A percentile compares a stretch with the other conserved stretches of the same genome.
phyloP scores from a whole-genome alignment of 148 eudicot species.

The Suaeda aralocaspica region DNA sequence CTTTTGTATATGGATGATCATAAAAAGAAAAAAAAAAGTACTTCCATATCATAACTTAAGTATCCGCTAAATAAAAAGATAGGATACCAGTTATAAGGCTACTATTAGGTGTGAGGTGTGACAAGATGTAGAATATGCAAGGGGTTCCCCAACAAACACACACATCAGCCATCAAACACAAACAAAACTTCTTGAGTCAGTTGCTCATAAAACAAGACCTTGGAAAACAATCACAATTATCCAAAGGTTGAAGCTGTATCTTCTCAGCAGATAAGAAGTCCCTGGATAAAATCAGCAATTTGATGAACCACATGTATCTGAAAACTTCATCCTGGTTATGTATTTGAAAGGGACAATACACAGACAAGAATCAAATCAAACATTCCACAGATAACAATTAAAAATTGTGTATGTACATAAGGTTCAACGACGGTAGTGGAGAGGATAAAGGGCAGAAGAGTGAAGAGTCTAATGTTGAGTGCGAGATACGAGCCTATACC shows the following conservation, averaged over 20 bases:
- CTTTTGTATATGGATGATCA: too few species aligned
- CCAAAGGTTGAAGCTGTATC: slow-evolving; percentile 3
- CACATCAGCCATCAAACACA: background rate
- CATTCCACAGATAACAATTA: slow-evolving; percentile 30
- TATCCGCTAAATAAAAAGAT: too few species aligned
- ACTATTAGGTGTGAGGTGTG: too few species aligned
- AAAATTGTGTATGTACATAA: slow-evolving; percentile 43
- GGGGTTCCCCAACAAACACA: background rate
- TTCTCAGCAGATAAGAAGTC: background rate
- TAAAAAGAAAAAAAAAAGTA: too few species aligned
- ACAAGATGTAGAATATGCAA: too few species aligned
- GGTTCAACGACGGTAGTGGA: background rate
- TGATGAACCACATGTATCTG: background rate
- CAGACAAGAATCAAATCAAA: slow-evolving; percentile 17
- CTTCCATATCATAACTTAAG: too few species aligned
- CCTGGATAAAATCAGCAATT: background rate
- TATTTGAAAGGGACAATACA: slow-evolving; percentile 1
- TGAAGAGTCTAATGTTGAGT: slow-evolving; percentile 19
- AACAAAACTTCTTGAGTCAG: background rate
- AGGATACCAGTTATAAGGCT: too few species aligned
- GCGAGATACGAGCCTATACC: slow-evolving; percentile 31
- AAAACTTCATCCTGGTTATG: slow-evolving; percentile 6
- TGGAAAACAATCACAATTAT: background rate
- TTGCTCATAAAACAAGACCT: background rate
- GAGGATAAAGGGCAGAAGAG: background rate